Base-by-base conservation (phyloP, 768 basidiomycete species). In the Sporobolomyces pararoseus region DNA sequence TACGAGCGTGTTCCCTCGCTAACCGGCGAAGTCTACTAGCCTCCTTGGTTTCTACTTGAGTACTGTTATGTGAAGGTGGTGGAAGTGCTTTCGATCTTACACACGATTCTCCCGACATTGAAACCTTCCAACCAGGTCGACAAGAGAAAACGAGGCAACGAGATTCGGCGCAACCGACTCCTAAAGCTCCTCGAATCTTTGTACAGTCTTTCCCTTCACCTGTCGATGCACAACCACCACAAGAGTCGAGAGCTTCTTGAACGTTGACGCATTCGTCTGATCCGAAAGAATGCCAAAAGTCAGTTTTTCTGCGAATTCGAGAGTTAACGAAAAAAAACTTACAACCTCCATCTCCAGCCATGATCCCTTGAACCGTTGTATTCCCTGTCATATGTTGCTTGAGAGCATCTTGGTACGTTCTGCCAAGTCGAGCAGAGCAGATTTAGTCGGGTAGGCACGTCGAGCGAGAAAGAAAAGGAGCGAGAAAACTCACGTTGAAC, bases 161-260 rank as follows among this genome's bases (percentile, higher is more conserved):
- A 19, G 82, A 80, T 21, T 66, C 66, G 0, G 70, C 70, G 76
- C 83, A 83, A 17, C 66, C 73, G 17, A 76, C 75, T 35, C 75
- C 76, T 3, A 37, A 31, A 7, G 84, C 86, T 54, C 86, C 85
- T 52, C 80, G 70, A 73, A 91, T 89, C 52, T 83, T 79, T 23
- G 86, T 86, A 79, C 89, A 91, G 78, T 91, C 87, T 78, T 85
- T 80, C 31, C 89, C 89, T 60, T 81, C 78, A 21, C 86, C 85
- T n/a, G 84, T 79, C 23, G 84, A 82, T 3, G 85, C 80, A 77
- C 89, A 91, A 34, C 90, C 89, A 71, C 89, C 89, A 79, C 89
- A 91, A 19, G 86, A 86, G 68, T 85, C 82, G 53, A 90, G 83
- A 68, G 89, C 88, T 50, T 80, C 81, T 9, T 79, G 72, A 35